Evolutionary conservation across 345 rosid species (phyloP).

Genomic region (Nasturtium officinale): DNA sequence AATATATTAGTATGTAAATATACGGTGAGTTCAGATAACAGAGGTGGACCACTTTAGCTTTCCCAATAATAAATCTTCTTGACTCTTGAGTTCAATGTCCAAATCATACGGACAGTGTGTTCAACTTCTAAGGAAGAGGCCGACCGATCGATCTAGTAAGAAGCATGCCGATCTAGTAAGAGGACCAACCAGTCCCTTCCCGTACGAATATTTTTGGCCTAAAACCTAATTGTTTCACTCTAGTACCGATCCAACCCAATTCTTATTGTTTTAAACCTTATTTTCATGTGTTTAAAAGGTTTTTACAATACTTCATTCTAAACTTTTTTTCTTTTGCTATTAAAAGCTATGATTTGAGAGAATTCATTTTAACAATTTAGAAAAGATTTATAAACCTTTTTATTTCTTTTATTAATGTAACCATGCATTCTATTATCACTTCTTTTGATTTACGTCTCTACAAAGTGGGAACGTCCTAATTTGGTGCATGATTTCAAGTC

Average conservation of each 20-base stretch:
- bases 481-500: background rate
- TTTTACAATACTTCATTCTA: too few species aligned
- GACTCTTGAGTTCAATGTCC: background rate
- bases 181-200: too few species aligned
- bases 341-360: too few species aligned
- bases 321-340: too few species aligned
- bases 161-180: too few species aligned
- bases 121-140: background rate
- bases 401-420: too few species aligned
- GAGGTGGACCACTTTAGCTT: constrained; percentile 23
- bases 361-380: too few species aligned
- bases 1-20: background rate
- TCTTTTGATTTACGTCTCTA: background rate
- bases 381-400: too few species aligned
- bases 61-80: constrained; percentile 5
- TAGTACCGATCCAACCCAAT: too few species aligned
- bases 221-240: background rate
- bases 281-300: too few species aligned
- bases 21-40: background rate
- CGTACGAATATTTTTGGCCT: background rate
- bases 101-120: constrained; percentile 7
- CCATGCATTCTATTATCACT: background rate
- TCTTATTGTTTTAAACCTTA: too few species aligned
- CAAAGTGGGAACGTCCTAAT: background rate
- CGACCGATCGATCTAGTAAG: background rate